Percentiles rank a stretch among this genome's conserved stretches.
Conservation (phyloP, 106 monocot genomes). For the Dendrobium officinale region DNA sequence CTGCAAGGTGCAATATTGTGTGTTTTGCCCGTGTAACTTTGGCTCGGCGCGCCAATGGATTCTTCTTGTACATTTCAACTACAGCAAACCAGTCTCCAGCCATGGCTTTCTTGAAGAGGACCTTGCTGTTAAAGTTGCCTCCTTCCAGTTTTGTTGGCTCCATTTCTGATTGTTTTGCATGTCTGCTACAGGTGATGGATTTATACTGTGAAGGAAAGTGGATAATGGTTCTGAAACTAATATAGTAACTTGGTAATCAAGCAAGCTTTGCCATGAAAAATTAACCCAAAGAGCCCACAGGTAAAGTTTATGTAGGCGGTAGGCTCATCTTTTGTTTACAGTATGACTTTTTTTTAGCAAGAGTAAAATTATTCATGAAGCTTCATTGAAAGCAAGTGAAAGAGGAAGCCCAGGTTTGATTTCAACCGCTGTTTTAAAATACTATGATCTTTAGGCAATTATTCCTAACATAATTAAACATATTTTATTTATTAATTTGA, state of each 20-base stretch:
- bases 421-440: too few relatives aligned
- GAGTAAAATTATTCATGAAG: not conserved
- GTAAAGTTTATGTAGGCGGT: not conserved
- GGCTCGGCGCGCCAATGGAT: not conserved
- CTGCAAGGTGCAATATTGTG: slow-evolving; percentile 23
- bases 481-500: too few relatives aligned
- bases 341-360: not conserved
- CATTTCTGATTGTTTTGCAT: not conserved
- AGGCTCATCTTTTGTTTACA: not conserved
- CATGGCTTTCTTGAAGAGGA: slow-evolving; percentile 12
- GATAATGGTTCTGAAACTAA: not conserved
- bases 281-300: not conserved
- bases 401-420: not conserved
- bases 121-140: not conserved
- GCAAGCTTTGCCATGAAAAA: slow-evolving; percentile 1
- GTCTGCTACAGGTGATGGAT: not conserved
- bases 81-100: slow-evolving; percentile 9
- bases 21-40: slow-evolving; percentile 13
- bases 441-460: too few relatives aligned
- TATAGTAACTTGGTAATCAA: not conserved
- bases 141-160: not conserved
- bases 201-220: not conserved
- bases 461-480: too few relatives aligned
- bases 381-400: not conserved
- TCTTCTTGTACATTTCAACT: not conserved